phyloP scores from a whole-genome alignment of 768 basidiomycete genomes.

The Suillus tomentosus region DNA sequence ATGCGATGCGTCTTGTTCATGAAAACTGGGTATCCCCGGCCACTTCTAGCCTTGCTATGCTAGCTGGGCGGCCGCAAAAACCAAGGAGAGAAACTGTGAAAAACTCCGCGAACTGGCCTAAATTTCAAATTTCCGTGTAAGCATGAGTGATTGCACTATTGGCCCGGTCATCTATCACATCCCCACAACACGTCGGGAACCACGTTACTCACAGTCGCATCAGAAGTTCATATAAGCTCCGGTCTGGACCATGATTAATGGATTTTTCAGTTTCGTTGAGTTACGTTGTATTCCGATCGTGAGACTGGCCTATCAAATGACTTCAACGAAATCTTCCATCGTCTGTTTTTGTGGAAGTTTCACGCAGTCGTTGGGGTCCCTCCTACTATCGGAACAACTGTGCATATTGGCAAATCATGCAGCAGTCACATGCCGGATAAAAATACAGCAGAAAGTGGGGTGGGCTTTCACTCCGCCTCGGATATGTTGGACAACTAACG shows the following conservation, averaged over 20 bases:
- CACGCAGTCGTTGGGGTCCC: neutral
- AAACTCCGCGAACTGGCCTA: neutral
- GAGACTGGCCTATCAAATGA: neutral
- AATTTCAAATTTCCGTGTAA: neutral
- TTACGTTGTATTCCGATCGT: slow-evolving; percentile 1
- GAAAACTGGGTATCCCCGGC: neutral
- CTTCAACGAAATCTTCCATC: too few species aligned
- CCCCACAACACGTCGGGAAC: neutral
- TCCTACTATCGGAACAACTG: neutral
- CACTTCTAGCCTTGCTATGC: neutral
- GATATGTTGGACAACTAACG: slow-evolving; percentile 15
- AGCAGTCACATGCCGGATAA: slow-evolving; percentile 11
- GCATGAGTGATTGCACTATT: neutral
- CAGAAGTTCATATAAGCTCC: neutral
- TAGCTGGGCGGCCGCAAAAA: neutral
- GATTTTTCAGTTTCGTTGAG: too few species aligned
- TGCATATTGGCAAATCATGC: neutral
- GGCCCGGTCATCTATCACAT: neutral
- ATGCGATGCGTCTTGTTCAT: neutral
- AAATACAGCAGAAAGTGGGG: slow-evolving; percentile 15
- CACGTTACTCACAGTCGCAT: neutral
- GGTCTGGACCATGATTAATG: neutral
- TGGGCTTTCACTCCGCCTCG: slow-evolving; percentile 5
- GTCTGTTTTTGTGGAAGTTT: neutral
- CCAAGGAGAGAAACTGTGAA: neutral